Evolutionary conservation across 305 asterid species (phyloP), one percentile per base, ranked within the genome.

Genomic region (Solanum chacoense): DNA sequence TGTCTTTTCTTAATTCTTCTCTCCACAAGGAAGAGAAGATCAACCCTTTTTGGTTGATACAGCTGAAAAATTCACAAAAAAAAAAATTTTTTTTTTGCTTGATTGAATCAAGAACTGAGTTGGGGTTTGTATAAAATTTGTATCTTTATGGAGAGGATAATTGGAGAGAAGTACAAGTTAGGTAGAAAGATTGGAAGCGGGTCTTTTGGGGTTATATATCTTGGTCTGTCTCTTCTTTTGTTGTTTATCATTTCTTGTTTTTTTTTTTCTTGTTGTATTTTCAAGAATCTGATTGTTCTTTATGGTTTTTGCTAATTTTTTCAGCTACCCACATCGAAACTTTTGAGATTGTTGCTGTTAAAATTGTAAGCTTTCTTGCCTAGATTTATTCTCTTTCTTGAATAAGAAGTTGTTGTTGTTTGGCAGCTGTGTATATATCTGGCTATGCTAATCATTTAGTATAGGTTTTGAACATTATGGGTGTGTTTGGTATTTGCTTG

Each of bases 321-420:
- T 88, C 96, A 97, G 99, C 99, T 90, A 96, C 98, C 31, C 98
- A 97, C 93, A 93, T 94, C 84, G 98, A 96, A 88, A 94, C 98
- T 42, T 94, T 92, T 79, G 99, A 96, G 95, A 96, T 96, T 92
- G 98, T 97, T 40, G 99, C 99, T 71, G 94, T 97, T 89, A 97
- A 97, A 93, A 96, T 97, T 87, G 99, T 97, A 94, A 95, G 99
- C 91, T 74, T 69, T 55, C 75, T 31, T 26, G 29, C 74, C 75
- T 84, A 59, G 45, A 50, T 50, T 55, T 84, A 20, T 7, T 84
- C 45, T 29, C 20, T 31, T 4, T 88, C 40, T 18, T 84, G 76
- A 11, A 42, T 65, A 77, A 11, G 31, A 83, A 83, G 86, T 80
- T 80, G 28, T 4, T 38, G 67, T 80, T 45, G 71, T 9, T 45